Evolutionary conservation across 257 asterid genomes (phyloP).

Genomic region (Lycium ferocissimum): DNA sequence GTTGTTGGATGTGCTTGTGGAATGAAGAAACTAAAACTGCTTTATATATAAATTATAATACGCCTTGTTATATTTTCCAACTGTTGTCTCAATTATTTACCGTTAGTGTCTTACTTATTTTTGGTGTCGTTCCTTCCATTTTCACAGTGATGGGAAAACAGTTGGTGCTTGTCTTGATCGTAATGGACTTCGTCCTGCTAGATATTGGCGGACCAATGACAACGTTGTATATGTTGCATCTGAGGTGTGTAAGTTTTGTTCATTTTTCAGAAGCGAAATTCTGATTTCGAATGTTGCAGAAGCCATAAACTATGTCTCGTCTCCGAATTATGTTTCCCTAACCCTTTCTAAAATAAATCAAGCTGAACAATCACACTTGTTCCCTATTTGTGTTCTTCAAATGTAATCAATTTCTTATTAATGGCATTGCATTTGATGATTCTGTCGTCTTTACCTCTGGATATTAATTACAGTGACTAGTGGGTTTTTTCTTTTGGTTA

Average conservation of each 20-base stretch:
- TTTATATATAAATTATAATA: not conserved
- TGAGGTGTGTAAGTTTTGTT: constrained; percentile 66
- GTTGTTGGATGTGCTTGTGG: constrained; percentile 6
- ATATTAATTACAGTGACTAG: constrained; percentile 7
- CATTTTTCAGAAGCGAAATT: constrained; percentile 3
- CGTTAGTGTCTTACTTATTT: constrained; percentile 26
- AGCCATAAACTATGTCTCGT: constrained; percentile 3
- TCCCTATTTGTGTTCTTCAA: not conserved
- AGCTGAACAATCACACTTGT: not conserved
- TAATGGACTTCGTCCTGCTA: constrained; percentile 99
- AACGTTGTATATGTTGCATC: constrained; percentile 98
- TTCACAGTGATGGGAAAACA: constrained; percentile 92
- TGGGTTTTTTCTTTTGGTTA: constrained; percentile 41
- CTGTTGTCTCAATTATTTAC: not conserved
- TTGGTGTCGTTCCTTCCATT: constrained; percentile 28
- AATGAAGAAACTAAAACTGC: not conserved
- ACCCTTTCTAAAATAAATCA: not conserved
- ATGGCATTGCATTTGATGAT: constrained; percentile 16
- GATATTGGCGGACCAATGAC: constrained; percentile 97
- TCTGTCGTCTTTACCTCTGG: not conserved
- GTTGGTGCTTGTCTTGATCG: constrained; percentile 99
- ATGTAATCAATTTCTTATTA: not conserved
- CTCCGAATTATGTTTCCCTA: not conserved
- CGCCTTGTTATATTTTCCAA: not conserved
- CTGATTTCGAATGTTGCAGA: constrained; percentile 1